Percentiles rank a stretch among this genome's conserved stretches.
These are phyloP conservation scores for Malassezia yamatoensis DNA, from an alignment of 1,284 basidiomycete genomes.

Conservation along the genomic window DNA sequence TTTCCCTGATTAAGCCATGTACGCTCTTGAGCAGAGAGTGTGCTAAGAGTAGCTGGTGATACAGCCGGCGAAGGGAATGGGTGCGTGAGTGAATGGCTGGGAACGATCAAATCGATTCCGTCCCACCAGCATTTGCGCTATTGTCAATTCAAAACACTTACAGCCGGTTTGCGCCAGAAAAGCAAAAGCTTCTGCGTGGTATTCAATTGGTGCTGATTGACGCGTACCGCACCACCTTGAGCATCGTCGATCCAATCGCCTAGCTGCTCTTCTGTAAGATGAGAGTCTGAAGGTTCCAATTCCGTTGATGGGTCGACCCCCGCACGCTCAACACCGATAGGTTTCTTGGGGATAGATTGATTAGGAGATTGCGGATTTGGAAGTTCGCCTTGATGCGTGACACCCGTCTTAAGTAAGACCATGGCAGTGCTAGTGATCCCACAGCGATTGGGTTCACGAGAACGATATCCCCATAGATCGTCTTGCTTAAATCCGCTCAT, in stretches of 20 bases:
- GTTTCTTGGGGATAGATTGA: constrained; percentile 1
- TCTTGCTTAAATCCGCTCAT: constrained; percentile 97
- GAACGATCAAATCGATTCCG: constrained; percentile 78
- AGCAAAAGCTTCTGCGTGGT: constrained; percentile 93
- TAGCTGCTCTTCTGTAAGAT: constrained; percentile 11
- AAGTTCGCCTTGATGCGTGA: constrained; percentile 61
- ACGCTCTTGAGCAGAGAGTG: constrained; percentile 33
- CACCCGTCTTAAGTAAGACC: constrained; percentile 92
- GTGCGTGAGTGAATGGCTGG: constrained; percentile 8
- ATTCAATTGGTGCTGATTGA: constrained; percentile 85
- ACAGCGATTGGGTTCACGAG: constrained; percentile 84
- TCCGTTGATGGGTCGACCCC: constrained; percentile 6
- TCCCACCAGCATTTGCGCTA: constrained; percentile 98
- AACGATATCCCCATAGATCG: constrained; percentile 93
- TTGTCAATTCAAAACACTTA: constrained; percentile 12
- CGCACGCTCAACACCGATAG: constrained; percentile 14
- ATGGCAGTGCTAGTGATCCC: constrained; percentile 97
- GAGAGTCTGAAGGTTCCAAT: constrained; percentile 19
- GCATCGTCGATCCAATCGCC: constrained; percentile 20
- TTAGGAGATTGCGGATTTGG: constrained; percentile 24
- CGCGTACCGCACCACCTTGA: constrained; percentile 37
- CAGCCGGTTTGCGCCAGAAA: constrained; percentile 96
- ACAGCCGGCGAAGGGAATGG: background rate
- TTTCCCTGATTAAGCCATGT: constrained; percentile 35
- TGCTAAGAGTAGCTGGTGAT: constrained; percentile 13